phyloP scores from a whole-genome alignment of 306 rosid genomes.

The Acacia melanoxylon region DNA sequence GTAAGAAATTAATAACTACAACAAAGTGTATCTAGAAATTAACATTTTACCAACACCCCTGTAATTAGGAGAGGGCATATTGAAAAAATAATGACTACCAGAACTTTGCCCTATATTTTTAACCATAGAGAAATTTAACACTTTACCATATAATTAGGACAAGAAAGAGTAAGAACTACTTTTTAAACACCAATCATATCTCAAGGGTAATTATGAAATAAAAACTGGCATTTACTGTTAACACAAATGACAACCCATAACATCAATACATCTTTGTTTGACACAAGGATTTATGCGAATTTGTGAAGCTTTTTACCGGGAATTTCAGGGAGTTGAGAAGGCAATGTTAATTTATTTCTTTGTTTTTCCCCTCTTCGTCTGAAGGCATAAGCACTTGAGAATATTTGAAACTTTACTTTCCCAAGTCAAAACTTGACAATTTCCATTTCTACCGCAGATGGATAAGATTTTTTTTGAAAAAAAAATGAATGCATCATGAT shows the following conservation, averaged over 20 bases:
- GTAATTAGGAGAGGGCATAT: no score
- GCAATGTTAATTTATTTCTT: not conserved
- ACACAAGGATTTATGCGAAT: not conserved
- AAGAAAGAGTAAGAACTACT: not conserved
- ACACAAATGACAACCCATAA: not conserved
- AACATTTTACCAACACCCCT: not conserved
- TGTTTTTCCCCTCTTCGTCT: not conserved
- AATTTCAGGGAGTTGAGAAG: not conserved
- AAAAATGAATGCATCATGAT: conserved; percentile 30
- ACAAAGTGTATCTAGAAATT: not conserved
- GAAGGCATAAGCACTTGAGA: conserved; percentile 2
- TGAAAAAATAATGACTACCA: not conserved
- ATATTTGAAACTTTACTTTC: conserved; percentile 26
- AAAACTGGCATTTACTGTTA: not conserved
- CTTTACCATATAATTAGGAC: no score
- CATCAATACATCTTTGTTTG: not conserved
- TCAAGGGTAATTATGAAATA: not conserved
- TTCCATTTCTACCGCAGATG: conserved; percentile 5
- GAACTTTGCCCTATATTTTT: no score
- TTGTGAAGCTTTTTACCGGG: not conserved
- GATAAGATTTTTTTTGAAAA: not conserved
- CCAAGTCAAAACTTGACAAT: conserved; percentile 32
- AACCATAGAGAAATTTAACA: no score
- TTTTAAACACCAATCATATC: not conserved
- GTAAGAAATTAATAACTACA: not conserved